Evolutionary conservation across 1,284 basidiomycete species (phyloP), one percentile per base, ranked within the genome.

Genomic region (Ceratobasidium sp.): DNA sequence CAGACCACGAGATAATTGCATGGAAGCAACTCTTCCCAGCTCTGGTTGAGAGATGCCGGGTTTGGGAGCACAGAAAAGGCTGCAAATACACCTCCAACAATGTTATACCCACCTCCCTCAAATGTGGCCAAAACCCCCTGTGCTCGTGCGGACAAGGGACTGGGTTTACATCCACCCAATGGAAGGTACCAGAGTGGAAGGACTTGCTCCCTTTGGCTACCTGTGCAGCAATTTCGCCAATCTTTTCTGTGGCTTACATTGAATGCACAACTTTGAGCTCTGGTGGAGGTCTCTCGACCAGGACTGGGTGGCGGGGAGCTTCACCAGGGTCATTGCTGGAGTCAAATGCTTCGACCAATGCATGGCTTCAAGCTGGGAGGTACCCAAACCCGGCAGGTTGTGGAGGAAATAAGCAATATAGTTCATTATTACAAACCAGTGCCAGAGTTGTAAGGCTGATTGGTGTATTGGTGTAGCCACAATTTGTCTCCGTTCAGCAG

Each of bases 11-110:
- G 15, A 35, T 31, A 29, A n/a, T 35, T n/a, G 52, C 65, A 3
- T 68, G 65, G 65, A 55, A 55, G 32, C 55, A 56, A 42, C 40
- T 68, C 2, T 32, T 68, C 29, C 65, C 65, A 7, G 65, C 52
- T 0, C 56, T 47, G 45, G 65, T 47, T 22, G 65, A 68, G 32
- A 38, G 65, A 25, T 47, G 65, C 42, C 38, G 65, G 20, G 56
- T 31, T 5, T 68, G 65, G 65, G 35, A 13, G 27, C 65, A 68
- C 17, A 55, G 34, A 25, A 1, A 27, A 6, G 35, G 38, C 17
- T 68, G 53, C 40, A 43, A 56, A 34, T 68, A 68, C 42, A 31
- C 38, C 2, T 25, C 65, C 13, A 38, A 38, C 1, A 42, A 27
- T 12, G 22, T 31, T 5, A 47, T 68, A 2, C 65, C 65, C 2